Conservation (phyloP, 345 rosid species). For the Brassica carinata region DNA sequence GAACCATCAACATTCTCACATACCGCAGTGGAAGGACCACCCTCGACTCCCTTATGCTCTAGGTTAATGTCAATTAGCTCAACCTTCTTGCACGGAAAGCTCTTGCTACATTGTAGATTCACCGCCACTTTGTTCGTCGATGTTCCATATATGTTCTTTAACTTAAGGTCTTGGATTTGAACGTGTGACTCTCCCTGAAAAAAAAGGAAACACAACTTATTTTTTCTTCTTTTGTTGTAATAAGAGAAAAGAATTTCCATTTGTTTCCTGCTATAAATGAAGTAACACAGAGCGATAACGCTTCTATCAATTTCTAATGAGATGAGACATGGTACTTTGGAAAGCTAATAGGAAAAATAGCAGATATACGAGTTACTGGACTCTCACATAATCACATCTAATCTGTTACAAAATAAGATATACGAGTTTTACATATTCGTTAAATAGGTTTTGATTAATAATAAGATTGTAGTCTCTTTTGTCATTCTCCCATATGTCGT, state of each 20-base stretch:
- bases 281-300: no score
- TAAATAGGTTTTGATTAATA: no score
- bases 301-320: no score
- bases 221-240: background rate
- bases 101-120: background rate
- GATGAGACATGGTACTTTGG: no score
- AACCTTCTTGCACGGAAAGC: background rate
- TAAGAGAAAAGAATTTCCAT: background rate
- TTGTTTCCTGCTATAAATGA: no score
- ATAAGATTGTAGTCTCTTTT: no score
- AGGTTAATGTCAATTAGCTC: background rate
- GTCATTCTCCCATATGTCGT: no score
- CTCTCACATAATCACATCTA: no score
- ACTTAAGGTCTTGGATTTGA: background rate
- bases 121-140: background rate
- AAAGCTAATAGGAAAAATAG: no score
- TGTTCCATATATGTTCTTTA: constrained; percentile 2
- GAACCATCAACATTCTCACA: background rate
- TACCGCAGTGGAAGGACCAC: background rate
- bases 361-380: no score
- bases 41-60: background rate
- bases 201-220: background rate
- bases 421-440: no score
- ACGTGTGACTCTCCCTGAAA: background rate
- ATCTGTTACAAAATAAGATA: no score